Evolutionary conservation across 192 early-diverging fungal genomes (phyloP).

Genomic region (Entomortierella beljakovae): DNA sequence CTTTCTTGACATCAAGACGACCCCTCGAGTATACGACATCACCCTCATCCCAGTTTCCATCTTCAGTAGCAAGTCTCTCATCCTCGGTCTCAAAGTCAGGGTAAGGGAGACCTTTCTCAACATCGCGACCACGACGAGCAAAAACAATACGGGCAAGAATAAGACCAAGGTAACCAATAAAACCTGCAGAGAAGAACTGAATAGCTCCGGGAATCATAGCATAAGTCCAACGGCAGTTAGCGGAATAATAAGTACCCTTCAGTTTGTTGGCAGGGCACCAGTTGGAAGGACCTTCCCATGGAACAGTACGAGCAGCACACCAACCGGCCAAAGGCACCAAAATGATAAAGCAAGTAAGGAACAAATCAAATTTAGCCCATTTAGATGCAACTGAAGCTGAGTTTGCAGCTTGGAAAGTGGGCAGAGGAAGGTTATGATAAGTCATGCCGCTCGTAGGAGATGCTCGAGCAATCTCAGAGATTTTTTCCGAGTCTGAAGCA

Average conservation of each 20-base stretch:
- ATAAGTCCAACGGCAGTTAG: constrained; percentile 51
- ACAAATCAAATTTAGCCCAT: constrained; percentile 42
- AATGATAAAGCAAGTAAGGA: constrained; percentile 32
- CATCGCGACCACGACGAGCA: constrained; percentile 39
- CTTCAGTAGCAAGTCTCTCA: constrained; percentile 30
- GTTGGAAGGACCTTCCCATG: constrained; percentile 38
- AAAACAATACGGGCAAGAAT: constrained; percentile 30
- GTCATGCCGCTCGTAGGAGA: constrained; percentile 40
- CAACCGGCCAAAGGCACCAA: constrained; percentile 45
- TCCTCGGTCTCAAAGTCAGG: constrained; percentile 36
- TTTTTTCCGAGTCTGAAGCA: background rate
- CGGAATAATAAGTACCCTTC: constrained; percentile 14
- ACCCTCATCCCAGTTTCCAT: constrained; percentile 55
- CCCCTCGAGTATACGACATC: constrained; percentile 50
- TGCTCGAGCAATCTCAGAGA: background rate
- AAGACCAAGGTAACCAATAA: constrained; percentile 48
- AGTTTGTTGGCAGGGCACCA: constrained; percentile 38
- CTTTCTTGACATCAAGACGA: constrained; percentile 52
- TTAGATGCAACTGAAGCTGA: constrained; percentile 30
- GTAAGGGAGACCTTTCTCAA: constrained; percentile 40
- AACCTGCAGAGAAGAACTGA: constrained; percentile 33
- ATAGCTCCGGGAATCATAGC: constrained; percentile 39
- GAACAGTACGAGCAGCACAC: constrained; percentile 30
- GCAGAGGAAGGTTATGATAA: constrained; percentile 37
- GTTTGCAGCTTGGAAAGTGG: constrained; percentile 46